Evolutionary conservation across 2,329 filamentous ascomycete species (phyloP).

Genomic region (Lachnellula suecica): DNA sequence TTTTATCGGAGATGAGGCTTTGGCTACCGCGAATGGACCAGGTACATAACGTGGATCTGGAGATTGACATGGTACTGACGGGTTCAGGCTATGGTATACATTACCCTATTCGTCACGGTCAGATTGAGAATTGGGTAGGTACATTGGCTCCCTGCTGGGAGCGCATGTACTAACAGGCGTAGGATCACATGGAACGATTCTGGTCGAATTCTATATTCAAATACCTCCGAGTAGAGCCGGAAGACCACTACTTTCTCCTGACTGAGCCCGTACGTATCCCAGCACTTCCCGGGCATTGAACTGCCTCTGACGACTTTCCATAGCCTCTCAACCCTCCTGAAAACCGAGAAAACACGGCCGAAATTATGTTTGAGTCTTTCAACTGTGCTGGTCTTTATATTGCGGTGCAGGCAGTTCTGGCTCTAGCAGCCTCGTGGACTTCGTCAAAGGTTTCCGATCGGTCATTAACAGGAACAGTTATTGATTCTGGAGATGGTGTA

Average conservation of each 20-base stretch:
- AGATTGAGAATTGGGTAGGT: slow-evolving; percentile 96
- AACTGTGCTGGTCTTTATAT: slow-evolving; percentile 99
- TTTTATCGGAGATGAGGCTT: slow-evolving; percentile 97
- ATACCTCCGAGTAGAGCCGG: slow-evolving; percentile 94
- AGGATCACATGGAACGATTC: slow-evolving; percentile 99
- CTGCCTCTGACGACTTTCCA: slow-evolving; percentile 2
- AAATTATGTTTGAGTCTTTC: slow-evolving; percentile 99
- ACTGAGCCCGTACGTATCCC: slow-evolving; percentile 78
- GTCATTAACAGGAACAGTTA: slow-evolving; percentile 94
- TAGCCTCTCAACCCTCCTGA: slow-evolving; percentile 96
- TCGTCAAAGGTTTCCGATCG: slow-evolving; percentile 96
- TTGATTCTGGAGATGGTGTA: slow-evolving; percentile 97
- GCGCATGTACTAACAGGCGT: slow-evolving; percentile 20
- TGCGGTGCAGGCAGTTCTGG: slow-evolving; percentile 94
- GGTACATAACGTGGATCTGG: slow-evolving; percentile 46
- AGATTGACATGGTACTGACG: slow-evolving; percentile 16
- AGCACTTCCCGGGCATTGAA: not conserved
- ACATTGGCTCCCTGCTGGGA: not conserved
- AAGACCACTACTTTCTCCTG: slow-evolving; percentile 97
- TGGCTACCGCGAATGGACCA: slow-evolving; percentile 79
- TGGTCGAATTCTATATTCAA: slow-evolving; percentile 99
- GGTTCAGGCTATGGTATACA: slow-evolving; percentile 83
- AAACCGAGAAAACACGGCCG: slow-evolving; percentile 97
- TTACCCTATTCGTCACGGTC: slow-evolving; percentile 95
- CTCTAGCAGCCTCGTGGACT: slow-evolving; percentile 96